phyloP scores from a whole-genome alignment of 805 yeast species.

The Vanderwaltozyma polyspora region DNA sequence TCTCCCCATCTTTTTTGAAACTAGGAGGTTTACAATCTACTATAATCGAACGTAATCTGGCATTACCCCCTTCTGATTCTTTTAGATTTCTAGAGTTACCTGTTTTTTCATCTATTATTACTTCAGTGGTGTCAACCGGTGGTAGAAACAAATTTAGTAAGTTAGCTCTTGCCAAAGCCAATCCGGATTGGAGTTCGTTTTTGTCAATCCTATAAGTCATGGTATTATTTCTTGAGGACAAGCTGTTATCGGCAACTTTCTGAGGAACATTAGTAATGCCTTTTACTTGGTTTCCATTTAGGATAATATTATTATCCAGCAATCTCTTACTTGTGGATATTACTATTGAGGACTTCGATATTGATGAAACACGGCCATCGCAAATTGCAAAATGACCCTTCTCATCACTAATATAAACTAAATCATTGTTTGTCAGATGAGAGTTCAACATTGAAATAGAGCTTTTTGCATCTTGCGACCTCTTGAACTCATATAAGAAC shows the following conservation, averaged over 20 bases:
- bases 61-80: conserved; percentile 29
- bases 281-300: conserved; percentile 2
- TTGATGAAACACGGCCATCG: conserved; percentile 41
- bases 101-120: conserved; percentile 14
- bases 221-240: conserved; percentile 28
- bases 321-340: conserved; percentile 47
- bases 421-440: conserved; percentile 48
- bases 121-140: conserved; percentile 23
- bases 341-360: conserved; percentile 34
- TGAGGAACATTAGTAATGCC: conserved; percentile 10
- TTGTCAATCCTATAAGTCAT: conserved; percentile 57
- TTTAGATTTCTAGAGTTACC: conserved; percentile 9
- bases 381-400: conserved; percentile 65
- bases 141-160: conserved; percentile 53
- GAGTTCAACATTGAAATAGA: conserved; percentile 28
- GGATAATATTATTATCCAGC: conserved; percentile 23
- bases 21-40: conserved; percentile 26
- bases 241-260: conserved; percentile 1
- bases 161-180: conserved; percentile 69
- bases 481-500: conserved; percentile 40
- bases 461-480: conserved; percentile 18
- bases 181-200: conserved; percentile 64
- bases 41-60: conserved; percentile 23
- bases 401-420: conserved; percentile 69
- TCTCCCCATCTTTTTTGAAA: conserved; percentile 9